Conservation (phyloP, 2,329 filamentous ascomycete genomes). For the Berkeleyomyces basicola region DNA sequence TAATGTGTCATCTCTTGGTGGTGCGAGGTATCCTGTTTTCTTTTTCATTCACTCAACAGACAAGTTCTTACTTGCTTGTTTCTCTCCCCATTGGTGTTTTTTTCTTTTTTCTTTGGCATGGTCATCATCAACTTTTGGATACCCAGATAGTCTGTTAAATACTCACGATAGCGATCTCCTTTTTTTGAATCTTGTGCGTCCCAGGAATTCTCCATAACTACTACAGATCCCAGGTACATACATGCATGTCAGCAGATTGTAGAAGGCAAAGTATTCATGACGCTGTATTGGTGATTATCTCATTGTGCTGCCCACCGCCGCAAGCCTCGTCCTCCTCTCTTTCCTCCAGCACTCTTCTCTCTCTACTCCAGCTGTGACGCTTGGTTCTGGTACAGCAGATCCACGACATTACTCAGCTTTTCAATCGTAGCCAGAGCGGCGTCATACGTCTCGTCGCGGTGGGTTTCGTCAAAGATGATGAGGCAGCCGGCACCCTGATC, state of each 20-base stretch:
- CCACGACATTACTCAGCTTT: conserved; percentile 92
- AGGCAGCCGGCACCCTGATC: conserved; percentile 96
- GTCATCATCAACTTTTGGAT: neutral
- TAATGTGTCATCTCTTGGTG: conserved; percentile 12
- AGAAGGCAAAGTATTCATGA: neutral
- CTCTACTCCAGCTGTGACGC: conserved; percentile 78
- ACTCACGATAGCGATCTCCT: neutral
- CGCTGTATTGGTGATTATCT: conserved; percentile 9
- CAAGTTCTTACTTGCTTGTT: conserved; percentile 4
- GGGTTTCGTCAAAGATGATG: conserved; percentile 91
- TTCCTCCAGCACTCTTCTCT: neutral
- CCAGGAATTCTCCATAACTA: neutral
- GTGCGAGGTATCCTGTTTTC: conserved; percentile 7
- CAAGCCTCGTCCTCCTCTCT: neutral
- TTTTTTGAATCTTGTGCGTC: neutral
- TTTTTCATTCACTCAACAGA: conserved; percentile 10
- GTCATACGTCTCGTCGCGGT: conserved; percentile 86
- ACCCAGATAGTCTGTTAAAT: conserved; percentile 3
- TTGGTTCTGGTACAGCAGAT: conserved; percentile 95
- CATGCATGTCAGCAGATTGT: neutral
- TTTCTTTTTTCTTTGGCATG: neutral
- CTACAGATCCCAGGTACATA: neutral
- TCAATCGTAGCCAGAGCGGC: conserved; percentile 88
- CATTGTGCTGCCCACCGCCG: neutral
- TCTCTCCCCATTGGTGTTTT: neutral